Evolutionary conservation across 805 yeast species (phyloP).

Genomic region (Hanseniaspora nectarophila): DNA sequence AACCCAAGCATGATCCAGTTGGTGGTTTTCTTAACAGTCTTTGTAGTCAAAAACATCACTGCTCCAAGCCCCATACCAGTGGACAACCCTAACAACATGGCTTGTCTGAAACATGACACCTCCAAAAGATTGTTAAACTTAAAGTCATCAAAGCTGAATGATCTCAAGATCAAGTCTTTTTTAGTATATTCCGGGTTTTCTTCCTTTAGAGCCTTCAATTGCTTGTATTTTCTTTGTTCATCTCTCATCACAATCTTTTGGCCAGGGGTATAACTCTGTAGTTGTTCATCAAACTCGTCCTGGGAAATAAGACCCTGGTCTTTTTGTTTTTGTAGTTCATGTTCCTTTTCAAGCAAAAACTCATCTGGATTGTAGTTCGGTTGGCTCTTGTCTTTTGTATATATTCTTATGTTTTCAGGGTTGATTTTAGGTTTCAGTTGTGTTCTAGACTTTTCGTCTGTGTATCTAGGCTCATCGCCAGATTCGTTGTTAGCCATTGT

Average conservation of each 20-base stretch:
- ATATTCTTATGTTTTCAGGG: constrained; percentile 21
- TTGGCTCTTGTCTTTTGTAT: constrained; percentile 15
- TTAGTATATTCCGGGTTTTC: constrained; percentile 21
- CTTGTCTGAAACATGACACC: constrained; percentile 72
- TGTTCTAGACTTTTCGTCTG: background rate
- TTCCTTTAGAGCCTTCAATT: constrained; percentile 16
- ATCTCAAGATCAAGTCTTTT: constrained; percentile 20
- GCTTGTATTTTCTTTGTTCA: constrained; percentile 32
- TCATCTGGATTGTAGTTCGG: constrained; percentile 10
- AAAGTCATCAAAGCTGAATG: constrained; percentile 35
- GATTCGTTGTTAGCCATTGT: background rate
- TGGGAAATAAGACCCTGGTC: background rate
- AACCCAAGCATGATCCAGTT: constrained; percentile 82
- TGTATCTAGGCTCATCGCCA: background rate
- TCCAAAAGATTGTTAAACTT: constrained; percentile 37
- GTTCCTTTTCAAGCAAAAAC: constrained; percentile 1
- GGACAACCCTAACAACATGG: constrained; percentile 63
- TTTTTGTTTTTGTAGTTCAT: background rate
- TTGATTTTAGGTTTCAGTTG: constrained; percentile 3
- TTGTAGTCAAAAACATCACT: constrained; percentile 55
- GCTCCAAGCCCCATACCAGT: constrained; percentile 60
- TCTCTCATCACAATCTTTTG: constrained; percentile 32
- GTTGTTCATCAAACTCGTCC: constrained; percentile 14
- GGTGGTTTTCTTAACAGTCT: constrained; percentile 46
- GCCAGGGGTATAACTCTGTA: constrained; percentile 25